Evolutionary conservation across 768 basidiomycete species (phyloP).

Genomic region (Calocera cornea): DNA sequence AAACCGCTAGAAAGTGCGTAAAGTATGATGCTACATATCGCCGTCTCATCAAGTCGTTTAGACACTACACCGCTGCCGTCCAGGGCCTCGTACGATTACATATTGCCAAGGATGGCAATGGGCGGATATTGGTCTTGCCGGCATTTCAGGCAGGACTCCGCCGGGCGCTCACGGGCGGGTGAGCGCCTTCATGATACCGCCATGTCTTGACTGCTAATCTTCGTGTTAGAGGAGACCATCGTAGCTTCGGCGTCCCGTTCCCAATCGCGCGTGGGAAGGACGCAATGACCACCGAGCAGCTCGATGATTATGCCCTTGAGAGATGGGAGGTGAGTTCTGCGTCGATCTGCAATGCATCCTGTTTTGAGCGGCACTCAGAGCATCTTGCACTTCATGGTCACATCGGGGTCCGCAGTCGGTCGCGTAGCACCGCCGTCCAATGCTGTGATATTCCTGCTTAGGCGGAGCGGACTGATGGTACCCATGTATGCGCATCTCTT

Average conservation of each 20-base stretch:
- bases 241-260: conserved; percentile 74
- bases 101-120: conserved; percentile 46
- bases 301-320: conserved; percentile 73
- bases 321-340: conserved; percentile 68
- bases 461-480: conserved; percentile 78
- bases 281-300: conserved; percentile 39
- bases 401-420: conserved; percentile 53
- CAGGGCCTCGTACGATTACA: conserved; percentile 50
- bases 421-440: conserved; percentile 63
- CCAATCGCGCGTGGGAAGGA: background rate
- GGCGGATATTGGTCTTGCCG: conserved; percentile 54
- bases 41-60: conserved; percentile 23
- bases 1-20: conserved; percentile 53
- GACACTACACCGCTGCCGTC: conserved; percentile 59
- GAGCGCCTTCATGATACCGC: conserved; percentile 17
- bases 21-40: conserved; percentile 3
- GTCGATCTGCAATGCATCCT: background rate
- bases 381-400: conserved; percentile 96
- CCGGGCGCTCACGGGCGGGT: conserved; percentile 83
- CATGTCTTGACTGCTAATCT: background rate
- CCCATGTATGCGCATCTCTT: conserved; percentile 37
- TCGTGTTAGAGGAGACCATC: conserved; percentile 48
- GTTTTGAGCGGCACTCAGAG: conserved; percentile 38
- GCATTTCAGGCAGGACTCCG: conserved; percentile 70
- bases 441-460: conserved; percentile 70